Base-by-base conservation (phyloP, 306 rosid species). In the Inga laurina region DNA sequence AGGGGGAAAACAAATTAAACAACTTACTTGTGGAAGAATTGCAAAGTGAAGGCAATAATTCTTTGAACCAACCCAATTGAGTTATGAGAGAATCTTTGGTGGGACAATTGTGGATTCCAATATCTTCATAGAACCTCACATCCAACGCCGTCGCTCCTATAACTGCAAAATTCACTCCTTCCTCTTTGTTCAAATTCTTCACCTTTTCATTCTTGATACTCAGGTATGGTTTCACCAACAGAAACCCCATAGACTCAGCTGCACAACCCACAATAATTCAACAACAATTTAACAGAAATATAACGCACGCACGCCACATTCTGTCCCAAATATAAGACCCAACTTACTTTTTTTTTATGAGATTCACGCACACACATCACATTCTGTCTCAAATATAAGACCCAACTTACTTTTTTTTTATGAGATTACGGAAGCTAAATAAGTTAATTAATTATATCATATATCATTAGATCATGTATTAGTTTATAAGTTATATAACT, bases 71-170 rank as follows among this genome's bases (percentile, higher is more conserved):
- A 44, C 82, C 81, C 76, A 92, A 0, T 43, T 92, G 94, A 82
- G 79, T 80, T 1, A 54, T 3, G 2, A 92, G 81, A 57, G 93
- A 86, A 65, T 73, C 39, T 56, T 89, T 90, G 12, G 84, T 83
- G 0, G 3, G 0, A 52, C 49, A 4, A 21, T 15, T 30, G 43
- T 4, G 9, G 35, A 76, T 43, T 30, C 86, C 88, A 52, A 21
- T 85, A 7, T 83, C 78, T 16, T 56, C 32, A 59, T 89, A 89
- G 88, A 80, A 85, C 18, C 32, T 59, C 0, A 7, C 37, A 0
- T 89, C 86, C 44, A 90, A 75, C 3, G 91, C 93, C 0, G 94
- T 92, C 41, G 94, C 91, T 88, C 94, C 97, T 2, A 21, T 21
- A 6, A 91, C 91, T 0, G 94, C 97, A 35, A 92, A 92, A 77